Evolutionary conservation across 805 yeast species (phyloP), one percentile per base, ranked within the genome.

Genomic region (Dipodascopsis tothii): DNA sequence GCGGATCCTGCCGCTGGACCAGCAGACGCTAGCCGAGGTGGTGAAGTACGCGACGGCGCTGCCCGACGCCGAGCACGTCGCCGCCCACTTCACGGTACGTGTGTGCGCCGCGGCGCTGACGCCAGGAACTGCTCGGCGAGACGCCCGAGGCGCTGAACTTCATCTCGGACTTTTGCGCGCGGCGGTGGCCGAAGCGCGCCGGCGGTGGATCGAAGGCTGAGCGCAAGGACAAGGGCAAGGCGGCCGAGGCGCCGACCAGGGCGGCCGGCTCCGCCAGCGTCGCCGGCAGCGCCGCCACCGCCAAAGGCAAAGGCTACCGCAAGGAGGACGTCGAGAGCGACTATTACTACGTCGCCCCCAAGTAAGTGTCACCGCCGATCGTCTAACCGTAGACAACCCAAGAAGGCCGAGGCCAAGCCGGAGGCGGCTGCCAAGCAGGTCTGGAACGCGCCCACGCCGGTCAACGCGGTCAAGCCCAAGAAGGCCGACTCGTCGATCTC

Each of bases 1-100:
- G 14, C 7, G 11, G 22, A 16, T 78, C 1, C 54, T 80, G 16
- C 85, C 85, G 0, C 59, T 80, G 33, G 86, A 80, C 49, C 65
- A 67, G 14, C 81, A 76, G 5, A 66, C 81, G 0, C 62, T 78
- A 25, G 53, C 56, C 9, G 80, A 78, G 54, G 69, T 79, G 66
- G 66, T 80, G 4, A 73, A 71, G 9, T 75, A 78, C 53, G 74
- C 79, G 0, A 56, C 71, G 9, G 58, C 68, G 6, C 61, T 78
- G 19, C 67, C 68, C 5, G 58, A 73, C 0, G 72, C 76, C 40
- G 67, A 68, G 3, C 76, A 69, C 11, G 69, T 77, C 5, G 67
- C 69, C 18, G 66, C 63, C 20, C 80, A 81, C 58, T 74, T 80
- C 55, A 57, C 30, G 40, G 56, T 50, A 21, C 3, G 40, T 32